Base-by-base conservation (phyloP, 495 filamentous ascomycete genomes). In the Aspergillus campestris region DNA sequence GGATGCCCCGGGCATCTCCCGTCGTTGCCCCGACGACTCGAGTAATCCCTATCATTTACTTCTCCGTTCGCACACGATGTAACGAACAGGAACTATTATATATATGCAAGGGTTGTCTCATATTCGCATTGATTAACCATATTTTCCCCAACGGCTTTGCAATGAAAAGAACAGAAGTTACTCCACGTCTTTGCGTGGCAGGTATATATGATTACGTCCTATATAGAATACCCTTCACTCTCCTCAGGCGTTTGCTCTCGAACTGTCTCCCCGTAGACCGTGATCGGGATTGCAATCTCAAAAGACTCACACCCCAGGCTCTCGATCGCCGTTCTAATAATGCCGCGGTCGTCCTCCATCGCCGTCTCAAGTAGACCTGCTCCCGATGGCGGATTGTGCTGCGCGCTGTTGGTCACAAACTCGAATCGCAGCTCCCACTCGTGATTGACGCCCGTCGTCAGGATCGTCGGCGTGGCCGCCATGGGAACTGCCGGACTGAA, bases 391-490 rank as follows among this genome's bases (percentile, higher is more conserved):
- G 53, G 31, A 30, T 64, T 52, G 38, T 58, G 48, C 48, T 76
- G 58, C 13, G 48, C 37, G 33, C 45, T 65, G 51, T 83, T 66
- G 47, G 87, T 86, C 8, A 94, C 84, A 62, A 98, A 96, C 64
- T 97, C 90, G 41, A 97, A 77, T 1, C 85, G 69, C 8, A 98
- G 61, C 63, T 81, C 83, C 92, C 92, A 98, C 49, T 84, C 84
- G 30, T 90, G 67, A 47, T 79, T 83, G 1, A 98, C 79, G 4
- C 87, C 89, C 39, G 78, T 91, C 1, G 92, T 98, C 8, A 89
- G 73, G 55, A 97, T 92, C 40, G 88, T 85, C 0, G 92, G 94
- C 7, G 89, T 95, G 7, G 86, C 86, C 18, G 70, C 68, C 12
- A 80, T 68, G 1, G 94, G 94, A 31, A 98, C 86, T 0, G 84